A percentile compares a stretch with the other conserved stretches of the same genome.
phyloP scores from a whole-genome alignment of 495 filamentous ascomycete species.

The Alectoria sarmentosa region DNA sequence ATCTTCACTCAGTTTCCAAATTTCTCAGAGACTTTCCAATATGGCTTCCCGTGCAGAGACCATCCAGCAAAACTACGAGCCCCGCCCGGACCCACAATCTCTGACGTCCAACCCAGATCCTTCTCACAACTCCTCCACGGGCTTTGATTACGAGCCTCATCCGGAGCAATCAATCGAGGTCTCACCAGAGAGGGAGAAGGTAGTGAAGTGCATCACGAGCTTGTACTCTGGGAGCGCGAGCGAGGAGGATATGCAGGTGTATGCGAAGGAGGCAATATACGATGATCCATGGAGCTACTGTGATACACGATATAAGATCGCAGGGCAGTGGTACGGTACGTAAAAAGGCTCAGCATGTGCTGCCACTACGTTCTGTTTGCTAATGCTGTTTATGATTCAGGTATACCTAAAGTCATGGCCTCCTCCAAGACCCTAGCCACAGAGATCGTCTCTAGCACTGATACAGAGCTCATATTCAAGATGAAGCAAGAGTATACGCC shows the following conservation, averaged over 20 bases:
- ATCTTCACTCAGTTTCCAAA: not conserved
- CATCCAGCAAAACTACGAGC: constrained; percentile 29
- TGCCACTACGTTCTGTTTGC: no score
- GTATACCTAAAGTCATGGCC: constrained; percentile 38
- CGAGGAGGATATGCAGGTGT: constrained; percentile 43
- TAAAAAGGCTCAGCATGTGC: not conserved
- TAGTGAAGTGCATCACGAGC: constrained; percentile 36
- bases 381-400: no score
- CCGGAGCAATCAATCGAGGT: constrained; percentile 34
- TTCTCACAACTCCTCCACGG: constrained; percentile 30
- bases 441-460: constrained; percentile 34
- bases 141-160: constrained; percentile 40
- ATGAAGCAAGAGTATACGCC: constrained; percentile 42
- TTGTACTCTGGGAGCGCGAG: constrained; percentile 41
- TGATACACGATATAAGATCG: constrained; percentile 44
- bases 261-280: constrained; percentile 40
- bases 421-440: constrained; percentile 35
- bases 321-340: constrained; percentile 44
- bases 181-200: constrained; percentile 29
- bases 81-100: constrained; percentile 31
- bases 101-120: constrained; percentile 29
- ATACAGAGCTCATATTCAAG: constrained; percentile 37
- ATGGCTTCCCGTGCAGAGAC: constrained; percentile 29
- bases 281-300: constrained; percentile 46
- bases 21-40: not conserved